A percentile compares a stretch with the other conserved stretches of the same genome.
Conservation (phyloP, 2,329 filamentous ascomycete genomes). For the Aspergillus luchuensis region DNA sequence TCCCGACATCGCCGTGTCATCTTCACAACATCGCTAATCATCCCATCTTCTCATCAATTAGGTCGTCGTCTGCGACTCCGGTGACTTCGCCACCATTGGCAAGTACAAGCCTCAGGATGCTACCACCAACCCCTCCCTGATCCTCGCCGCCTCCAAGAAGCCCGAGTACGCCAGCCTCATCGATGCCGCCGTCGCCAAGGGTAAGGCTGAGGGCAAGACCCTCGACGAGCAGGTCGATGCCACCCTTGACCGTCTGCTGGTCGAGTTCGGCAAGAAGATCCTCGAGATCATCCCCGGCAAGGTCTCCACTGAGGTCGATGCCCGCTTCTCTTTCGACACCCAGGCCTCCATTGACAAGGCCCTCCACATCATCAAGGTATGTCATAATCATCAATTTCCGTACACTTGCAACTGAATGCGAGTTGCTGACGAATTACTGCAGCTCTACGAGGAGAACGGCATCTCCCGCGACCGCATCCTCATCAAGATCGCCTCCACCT, state of each 20-base stretch:
- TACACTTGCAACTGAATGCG: too few relatives aligned
- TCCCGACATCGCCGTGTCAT: not conserved
- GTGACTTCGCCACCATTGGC: constrained; percentile 86
- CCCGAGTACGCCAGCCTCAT: constrained; percentile 91
- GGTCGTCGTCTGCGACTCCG: constrained; percentile 97
- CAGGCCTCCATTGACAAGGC: constrained; percentile 93
- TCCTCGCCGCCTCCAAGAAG: constrained; percentile 98
- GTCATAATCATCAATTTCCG: too few relatives aligned
- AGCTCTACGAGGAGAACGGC: constrained; percentile 93
- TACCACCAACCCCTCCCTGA: constrained; percentile 98
- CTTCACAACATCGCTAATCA: constrained; percentile 16
- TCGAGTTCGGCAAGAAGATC: constrained; percentile 98
- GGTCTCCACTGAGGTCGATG: constrained; percentile 98
- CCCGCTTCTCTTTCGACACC: constrained; percentile 92
- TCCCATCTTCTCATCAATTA: constrained; percentile 39
- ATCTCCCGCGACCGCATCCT: constrained; percentile 92
- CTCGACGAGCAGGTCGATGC: constrained; percentile 83
- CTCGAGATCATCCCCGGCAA: constrained; percentile 95
- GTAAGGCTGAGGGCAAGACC: constrained; percentile 70
- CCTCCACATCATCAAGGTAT: constrained; percentile 90
- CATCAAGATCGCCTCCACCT: constrained; percentile 99
- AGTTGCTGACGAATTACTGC: constrained; percentile 42
- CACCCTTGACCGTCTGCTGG: constrained; percentile 89
- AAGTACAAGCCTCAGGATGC: constrained; percentile 99
- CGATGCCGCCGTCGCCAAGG: constrained; percentile 79